phyloP scores from a whole-genome alignment of 31 red algal genomes.

The Odonthalia washingtoniensis region DNA sequence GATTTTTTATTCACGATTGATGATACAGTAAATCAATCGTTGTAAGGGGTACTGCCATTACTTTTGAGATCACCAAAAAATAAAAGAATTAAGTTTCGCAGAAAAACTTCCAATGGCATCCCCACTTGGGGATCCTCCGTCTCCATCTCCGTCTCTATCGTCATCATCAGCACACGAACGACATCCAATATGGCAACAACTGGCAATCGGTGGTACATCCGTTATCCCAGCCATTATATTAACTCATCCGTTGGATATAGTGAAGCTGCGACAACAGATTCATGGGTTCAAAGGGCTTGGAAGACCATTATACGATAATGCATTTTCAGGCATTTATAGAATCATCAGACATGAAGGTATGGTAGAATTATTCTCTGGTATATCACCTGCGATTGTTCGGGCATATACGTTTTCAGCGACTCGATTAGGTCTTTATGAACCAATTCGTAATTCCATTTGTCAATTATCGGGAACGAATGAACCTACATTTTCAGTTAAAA shows the following conservation, averaged over 20 bases:
- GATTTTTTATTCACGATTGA: too few relatives aligned
- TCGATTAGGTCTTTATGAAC: constrained; percentile 87
- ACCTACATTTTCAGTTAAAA: constrained; percentile 63
- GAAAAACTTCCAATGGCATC: too few relatives aligned
- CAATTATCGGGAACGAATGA: constrained; percentile 26
- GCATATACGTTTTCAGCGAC: constrained; percentile 83
- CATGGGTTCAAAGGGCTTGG: constrained; percentile 24
- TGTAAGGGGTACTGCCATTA: too few relatives aligned
- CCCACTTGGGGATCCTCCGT: too few relatives aligned
- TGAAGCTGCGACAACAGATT: constrained; percentile 86
- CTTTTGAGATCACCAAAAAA: too few relatives aligned
- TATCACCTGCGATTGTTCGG: constrained; percentile 78
- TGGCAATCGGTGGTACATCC: background rate
- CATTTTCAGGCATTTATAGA: constrained; percentile 49
- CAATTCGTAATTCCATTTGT: constrained; percentile 62
- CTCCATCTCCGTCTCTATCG: too few relatives aligned
- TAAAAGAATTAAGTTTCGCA: too few relatives aligned
- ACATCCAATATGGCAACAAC: background rate
- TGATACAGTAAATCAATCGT: too few relatives aligned
- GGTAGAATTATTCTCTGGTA: constrained; percentile 72
- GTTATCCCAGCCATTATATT: constrained; percentile 57
- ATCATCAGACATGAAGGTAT: constrained; percentile 81
- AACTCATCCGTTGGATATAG: constrained; percentile 88
- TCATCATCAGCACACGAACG: too few relatives aligned
- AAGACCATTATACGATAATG: constrained; percentile 32